These are phyloP conservation scores for Aspergillus japonicus DNA, from an alignment of 2,329 filamentous ascomycete genomes.

Conservation along the genomic window DNA sequence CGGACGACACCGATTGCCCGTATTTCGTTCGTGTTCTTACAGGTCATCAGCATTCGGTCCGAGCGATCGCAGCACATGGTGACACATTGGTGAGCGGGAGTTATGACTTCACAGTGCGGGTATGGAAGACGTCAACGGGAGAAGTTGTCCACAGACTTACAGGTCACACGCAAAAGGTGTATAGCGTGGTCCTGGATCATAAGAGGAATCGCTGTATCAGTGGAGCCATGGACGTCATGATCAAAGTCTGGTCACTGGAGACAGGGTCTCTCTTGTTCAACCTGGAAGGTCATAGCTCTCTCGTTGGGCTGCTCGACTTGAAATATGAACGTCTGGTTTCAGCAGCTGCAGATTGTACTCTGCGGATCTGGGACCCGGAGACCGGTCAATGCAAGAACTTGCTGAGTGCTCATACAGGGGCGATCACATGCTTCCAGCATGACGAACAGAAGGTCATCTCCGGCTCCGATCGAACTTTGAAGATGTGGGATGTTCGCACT, in stretches of 20 bases:
- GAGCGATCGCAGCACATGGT: constrained; percentile 89
- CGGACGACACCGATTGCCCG: constrained; percentile 74
- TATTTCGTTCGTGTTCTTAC: constrained; percentile 87
- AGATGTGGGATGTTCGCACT: constrained; percentile 96
- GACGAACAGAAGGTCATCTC: constrained; percentile 96
- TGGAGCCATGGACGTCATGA: constrained; percentile 95
- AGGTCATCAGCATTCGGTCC: constrained; percentile 89
- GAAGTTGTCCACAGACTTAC: constrained; percentile 80
- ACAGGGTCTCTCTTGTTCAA: constrained; percentile 83
- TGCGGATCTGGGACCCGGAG: constrained; percentile 96
- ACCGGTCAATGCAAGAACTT: constrained; percentile 86
- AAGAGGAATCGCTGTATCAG: constrained; percentile 93
- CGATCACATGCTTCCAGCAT: constrained; percentile 98
- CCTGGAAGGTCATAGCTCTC: constrained; percentile 85
- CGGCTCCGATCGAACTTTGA: constrained; percentile 89
- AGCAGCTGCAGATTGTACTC: constrained; percentile 89
- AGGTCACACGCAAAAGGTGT: constrained; percentile 90
- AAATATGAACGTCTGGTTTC: constrained; percentile 88
- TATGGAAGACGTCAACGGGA: constrained; percentile 96
- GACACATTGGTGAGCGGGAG: constrained; percentile 97
- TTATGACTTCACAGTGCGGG: constrained; percentile 90
- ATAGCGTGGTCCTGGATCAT: constrained; percentile 92
- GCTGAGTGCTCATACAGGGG: constrained; percentile 88
- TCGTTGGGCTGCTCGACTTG: constrained; percentile 88
- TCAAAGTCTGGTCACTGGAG: constrained; percentile 95